Conservation (phyloP, 768 basidiomycete species). For the Lactarius tabidus region DNA sequence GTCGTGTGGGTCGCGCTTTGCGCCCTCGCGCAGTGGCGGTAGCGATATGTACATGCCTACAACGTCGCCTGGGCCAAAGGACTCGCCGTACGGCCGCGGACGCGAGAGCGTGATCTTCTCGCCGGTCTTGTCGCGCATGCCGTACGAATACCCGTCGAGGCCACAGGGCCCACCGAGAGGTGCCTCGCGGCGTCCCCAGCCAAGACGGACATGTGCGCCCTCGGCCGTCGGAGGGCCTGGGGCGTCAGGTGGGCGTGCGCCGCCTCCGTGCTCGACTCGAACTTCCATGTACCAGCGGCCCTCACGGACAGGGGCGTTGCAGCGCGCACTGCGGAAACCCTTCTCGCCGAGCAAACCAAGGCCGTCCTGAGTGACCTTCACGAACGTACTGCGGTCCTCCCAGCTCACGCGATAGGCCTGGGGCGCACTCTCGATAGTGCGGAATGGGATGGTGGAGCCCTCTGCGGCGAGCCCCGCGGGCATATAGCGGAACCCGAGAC, state of each 20-base stretch:
- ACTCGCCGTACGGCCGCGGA: slow-evolving; percentile 68
- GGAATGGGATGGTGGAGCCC: slow-evolving; percentile 57
- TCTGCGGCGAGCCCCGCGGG: slow-evolving; percentile 70
- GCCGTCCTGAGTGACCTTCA: slow-evolving; percentile 77
- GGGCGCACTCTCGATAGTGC: slow-evolving; percentile 79
- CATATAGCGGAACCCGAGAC: slow-evolving; percentile 73
- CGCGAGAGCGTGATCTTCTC: slow-evolving; percentile 86
- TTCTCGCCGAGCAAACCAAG: slow-evolving; percentile 72
- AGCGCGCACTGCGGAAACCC: slow-evolving; percentile 87
- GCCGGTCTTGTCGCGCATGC: slow-evolving; percentile 85
- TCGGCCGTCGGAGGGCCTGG: slow-evolving; percentile 38
- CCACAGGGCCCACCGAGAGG: slow-evolving; percentile 92
- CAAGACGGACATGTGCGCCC: slow-evolving; percentile 83
- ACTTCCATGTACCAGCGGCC: slow-evolving; percentile 97
- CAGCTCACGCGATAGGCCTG: slow-evolving; percentile 70
- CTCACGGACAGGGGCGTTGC: slow-evolving; percentile 83
- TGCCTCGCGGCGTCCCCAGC: slow-evolving; percentile 90
- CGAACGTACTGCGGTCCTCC: slow-evolving; percentile 85
- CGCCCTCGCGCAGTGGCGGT: slow-evolving; percentile 58
- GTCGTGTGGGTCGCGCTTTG: slow-evolving; percentile 64
- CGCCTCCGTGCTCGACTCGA: slow-evolving; percentile 69
- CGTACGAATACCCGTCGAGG: slow-evolving; percentile 91
- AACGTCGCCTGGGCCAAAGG: slow-evolving; percentile 80
- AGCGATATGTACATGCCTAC: slow-evolving; percentile 92
- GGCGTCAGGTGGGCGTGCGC: slow-evolving; percentile 48